phyloP scores from a whole-genome alignment of 1,139 yeast genomes.

The Geotrichum europaeum region DNA sequence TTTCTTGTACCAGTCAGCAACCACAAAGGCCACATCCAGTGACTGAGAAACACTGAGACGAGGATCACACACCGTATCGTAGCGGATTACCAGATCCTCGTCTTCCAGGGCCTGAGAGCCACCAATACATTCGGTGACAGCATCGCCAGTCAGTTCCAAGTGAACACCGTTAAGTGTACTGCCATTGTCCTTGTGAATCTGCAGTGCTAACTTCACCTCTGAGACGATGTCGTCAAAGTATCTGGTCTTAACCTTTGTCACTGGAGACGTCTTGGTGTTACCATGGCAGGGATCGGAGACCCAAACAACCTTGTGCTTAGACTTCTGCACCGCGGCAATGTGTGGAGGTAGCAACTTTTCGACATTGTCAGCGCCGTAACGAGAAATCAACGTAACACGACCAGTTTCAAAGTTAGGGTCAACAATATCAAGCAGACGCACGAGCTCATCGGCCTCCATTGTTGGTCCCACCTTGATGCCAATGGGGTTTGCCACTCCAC shows the following conservation, averaged over 20 bases:
- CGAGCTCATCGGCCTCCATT: constrained; percentile 37
- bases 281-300: constrained; percentile 43
- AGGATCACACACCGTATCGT: constrained; percentile 43
- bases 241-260: constrained; percentile 39
- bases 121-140: constrained; percentile 43
- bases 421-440: constrained; percentile 36
- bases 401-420: constrained; percentile 39
- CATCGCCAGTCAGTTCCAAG: constrained; percentile 41
- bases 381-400: constrained; percentile 39
- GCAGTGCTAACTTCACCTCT: constrained; percentile 37
- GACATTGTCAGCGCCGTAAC: constrained; percentile 40
- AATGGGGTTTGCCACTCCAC: constrained; percentile 41
- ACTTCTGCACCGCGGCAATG: constrained; percentile 36
- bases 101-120: constrained; percentile 40
- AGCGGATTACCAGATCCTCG: constrained; percentile 37
- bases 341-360: constrained; percentile 36
- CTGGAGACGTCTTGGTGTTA: constrained; percentile 39
- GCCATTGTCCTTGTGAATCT: constrained; percentile 34
- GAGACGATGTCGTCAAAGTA: constrained; percentile 40
- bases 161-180: constrained; percentile 39
- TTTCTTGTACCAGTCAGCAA: constrained; percentile 35
- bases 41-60: constrained; percentile 38
- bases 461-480: constrained; percentile 43
- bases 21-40: constrained; percentile 40
- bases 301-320: constrained; percentile 42